These are phyloP conservation scores for Ulmus americana DNA, from an alignment of 331 rosid genomes.

Conservation along the genomic window DNA sequence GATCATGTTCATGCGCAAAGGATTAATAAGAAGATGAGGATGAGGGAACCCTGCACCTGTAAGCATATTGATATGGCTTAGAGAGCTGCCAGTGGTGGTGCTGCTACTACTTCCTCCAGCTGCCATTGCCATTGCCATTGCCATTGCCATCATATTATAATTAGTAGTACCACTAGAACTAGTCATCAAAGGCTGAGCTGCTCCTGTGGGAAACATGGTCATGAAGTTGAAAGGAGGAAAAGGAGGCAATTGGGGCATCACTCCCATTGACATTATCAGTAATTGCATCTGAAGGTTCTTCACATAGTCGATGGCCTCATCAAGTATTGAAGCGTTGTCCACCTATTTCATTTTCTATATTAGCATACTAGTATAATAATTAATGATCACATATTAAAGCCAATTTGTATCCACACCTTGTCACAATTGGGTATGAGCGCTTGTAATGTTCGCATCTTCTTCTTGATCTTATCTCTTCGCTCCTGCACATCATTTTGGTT, in stretches of 20 bases:
- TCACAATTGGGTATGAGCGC: slow-evolving; percentile 57
- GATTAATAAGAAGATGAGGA: no score
- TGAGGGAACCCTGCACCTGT: no score
- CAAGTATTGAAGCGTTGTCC: slow-evolving; percentile 56
- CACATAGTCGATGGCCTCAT: slow-evolving; percentile 51
- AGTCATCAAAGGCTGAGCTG: no score
- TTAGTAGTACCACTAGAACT: no score
- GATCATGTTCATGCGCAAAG: no score
- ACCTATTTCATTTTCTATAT: slow-evolving; percentile 18
- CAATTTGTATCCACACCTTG: slow-evolving; percentile 27
- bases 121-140: no score
- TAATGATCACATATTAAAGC: not conserved
- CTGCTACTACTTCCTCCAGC: no score
- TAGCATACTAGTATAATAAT: not conserved
- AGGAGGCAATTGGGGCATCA: not conserved
- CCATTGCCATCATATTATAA: no score
- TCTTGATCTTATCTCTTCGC: slow-evolving; percentile 42
- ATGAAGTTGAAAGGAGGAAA: no score
- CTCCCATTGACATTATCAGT: slow-evolving; percentile 7
- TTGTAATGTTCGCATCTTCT: slow-evolving; percentile 42
- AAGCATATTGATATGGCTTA: no score
- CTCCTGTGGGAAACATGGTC: no score
- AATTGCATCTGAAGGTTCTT: slow-evolving; percentile 41
- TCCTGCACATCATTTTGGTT: slow-evolving; percentile 26
- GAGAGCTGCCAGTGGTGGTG: no score